Evolutionary conservation across 257 asterid species (phyloP).

Genomic region (Nicotiana obtusifolia): DNA sequence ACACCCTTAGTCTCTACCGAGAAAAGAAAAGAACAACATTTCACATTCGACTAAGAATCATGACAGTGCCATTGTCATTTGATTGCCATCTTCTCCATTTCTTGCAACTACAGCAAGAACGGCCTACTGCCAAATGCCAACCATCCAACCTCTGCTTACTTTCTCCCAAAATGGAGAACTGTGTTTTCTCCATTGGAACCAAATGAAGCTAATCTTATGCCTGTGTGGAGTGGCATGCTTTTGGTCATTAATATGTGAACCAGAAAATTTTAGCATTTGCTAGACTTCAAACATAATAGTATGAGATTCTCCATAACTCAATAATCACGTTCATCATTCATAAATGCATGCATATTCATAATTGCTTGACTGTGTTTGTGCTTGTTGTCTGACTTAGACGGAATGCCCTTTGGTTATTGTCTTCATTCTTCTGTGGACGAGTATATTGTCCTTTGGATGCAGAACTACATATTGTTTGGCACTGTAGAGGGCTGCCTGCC

Average conservation of each 20-base stretch:
- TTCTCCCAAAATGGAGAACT: neutral
- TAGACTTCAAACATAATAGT: neutral
- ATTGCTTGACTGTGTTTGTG: neutral
- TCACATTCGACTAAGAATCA: too few species aligned
- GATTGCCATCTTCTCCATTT: too few species aligned
- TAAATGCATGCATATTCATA: neutral
- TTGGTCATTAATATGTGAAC: neutral
- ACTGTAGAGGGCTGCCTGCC: neutral
- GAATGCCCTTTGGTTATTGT: neutral
- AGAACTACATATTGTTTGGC: neutral
- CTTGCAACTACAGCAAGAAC: too few species aligned
- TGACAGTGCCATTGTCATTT: too few species aligned
- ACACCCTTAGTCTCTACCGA: too few species aligned
- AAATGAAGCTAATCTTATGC: neutral
- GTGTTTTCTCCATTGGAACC: neutral
- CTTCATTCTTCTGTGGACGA: neutral
- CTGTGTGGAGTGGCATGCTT: neutral
- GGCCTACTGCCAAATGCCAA: neutral
- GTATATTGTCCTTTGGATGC: neutral
- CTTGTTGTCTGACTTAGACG: neutral
- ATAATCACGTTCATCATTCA: neutral
- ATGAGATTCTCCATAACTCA: neutral
- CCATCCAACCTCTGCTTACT: neutral
- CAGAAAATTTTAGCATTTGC: neutral
- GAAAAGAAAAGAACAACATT: too few species aligned